Evolutionary conservation across 148 eudicot genomes (phyloP).

Genomic region (Vaccinium corymbosum): DNA sequence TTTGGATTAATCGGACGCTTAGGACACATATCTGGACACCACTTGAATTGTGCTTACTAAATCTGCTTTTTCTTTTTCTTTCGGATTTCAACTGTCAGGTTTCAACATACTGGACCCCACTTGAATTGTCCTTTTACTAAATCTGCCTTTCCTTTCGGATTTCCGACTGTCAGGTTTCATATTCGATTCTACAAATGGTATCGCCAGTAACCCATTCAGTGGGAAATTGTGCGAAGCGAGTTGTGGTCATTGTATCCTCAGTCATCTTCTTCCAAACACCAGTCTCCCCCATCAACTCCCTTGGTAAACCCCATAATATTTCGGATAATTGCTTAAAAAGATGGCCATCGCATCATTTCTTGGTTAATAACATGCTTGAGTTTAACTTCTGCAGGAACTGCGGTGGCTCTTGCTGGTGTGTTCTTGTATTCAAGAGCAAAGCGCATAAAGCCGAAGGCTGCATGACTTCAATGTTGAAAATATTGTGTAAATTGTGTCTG

Average conservation of each 20-base stretch:
- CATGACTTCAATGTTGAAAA: slow-evolving; percentile 14
- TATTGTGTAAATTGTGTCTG: background rate
- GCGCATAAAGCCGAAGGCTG: slow-evolving; percentile 47
- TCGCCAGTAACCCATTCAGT: slow-evolving; percentile 87
- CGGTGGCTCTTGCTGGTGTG: slow-evolving; percentile 75
- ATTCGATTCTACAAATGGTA: slow-evolving; percentile 71
- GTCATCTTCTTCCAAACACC: slow-evolving; percentile 78
- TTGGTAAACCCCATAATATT: slow-evolving; percentile 39
- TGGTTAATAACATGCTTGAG: background rate
- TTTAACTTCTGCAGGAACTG: slow-evolving; percentile 54
- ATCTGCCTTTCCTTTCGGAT: background rate
- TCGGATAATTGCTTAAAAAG: background rate
- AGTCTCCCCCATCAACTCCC: slow-evolving; percentile 57
- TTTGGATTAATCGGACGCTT: background rate
- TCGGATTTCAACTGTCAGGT: slow-evolving; percentile 36
- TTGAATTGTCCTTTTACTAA: background rate
- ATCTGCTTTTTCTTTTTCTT: background rate
- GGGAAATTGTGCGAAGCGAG: slow-evolving; percentile 80
- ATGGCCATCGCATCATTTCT: background rate
- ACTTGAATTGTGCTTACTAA: background rate
- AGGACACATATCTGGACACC: background rate
- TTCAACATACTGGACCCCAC: slow-evolving; percentile 20
- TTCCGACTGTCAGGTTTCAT: slow-evolving; percentile 52
- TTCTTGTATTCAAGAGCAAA: slow-evolving; percentile 75
- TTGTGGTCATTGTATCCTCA: slow-evolving; percentile 77